Base-by-base conservation (phyloP, 805 yeast species). In the Scheffersomyces coipomensis region DNA sequence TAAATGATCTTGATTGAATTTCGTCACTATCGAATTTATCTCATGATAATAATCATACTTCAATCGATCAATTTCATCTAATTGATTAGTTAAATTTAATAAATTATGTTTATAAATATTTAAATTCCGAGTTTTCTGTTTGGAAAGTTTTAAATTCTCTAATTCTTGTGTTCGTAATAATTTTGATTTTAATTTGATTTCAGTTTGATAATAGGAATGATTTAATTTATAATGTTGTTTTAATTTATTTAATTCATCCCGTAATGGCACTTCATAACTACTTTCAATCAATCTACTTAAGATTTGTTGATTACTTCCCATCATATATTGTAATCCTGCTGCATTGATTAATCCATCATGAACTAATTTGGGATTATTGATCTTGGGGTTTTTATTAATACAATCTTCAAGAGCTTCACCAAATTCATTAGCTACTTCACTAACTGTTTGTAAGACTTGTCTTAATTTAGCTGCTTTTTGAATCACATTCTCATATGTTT, bases 231-330 rank as follows among this genome's bases (percentile, higher is more conserved):
- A 68, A n/a, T 68, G 65, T 11, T 53, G 46, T 35, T 70, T 60
- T 46, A 83, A 78, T 11, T 60, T 58, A 5, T 58, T 64, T 12
- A 78, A 65, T 27, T 75, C 75, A 4, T 61, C 55, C 11, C 49
- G 46, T 25, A 85, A 62, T 0, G 88, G 86, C 12, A 58, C 65
- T 38, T 74, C 79, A 50, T 88, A 78, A 24, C 74, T 68, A n/a
- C 68, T 53, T n/a, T 65, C 60, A 1, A 88, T 57, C 33, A 80
- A 62, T 38, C 79, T 66, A 12, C 88, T 74, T 47, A 88, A 67
- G 11, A 88, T 78, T 44, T 81, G 82, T 44, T 85, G 84, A 55
- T 87, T 93, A 55, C 86, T 87, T 0, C 91, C 81, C 15, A 86
- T 75, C 31, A 88, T 68, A 52, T 78, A 81, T 49, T 86, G 90